Conservation (phyloP, 148 eudicot genomes). For the Pharnaceum exiguum region DNA sequence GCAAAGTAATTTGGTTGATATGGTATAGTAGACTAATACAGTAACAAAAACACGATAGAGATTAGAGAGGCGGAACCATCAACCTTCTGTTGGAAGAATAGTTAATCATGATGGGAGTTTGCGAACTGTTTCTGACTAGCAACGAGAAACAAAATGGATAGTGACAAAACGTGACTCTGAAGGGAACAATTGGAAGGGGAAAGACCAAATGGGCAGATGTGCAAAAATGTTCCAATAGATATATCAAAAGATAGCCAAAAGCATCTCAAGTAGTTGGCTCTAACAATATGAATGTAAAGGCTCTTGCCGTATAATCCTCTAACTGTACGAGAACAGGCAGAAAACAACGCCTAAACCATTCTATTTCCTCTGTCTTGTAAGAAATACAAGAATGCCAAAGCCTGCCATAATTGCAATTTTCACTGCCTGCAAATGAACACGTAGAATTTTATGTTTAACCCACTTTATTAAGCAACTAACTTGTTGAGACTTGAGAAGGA, state of each 20-base stretch:
- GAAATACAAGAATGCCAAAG: slow-evolving; percentile 70
- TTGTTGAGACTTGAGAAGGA: background rate
- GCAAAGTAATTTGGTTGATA: no score
- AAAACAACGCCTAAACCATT: slow-evolving; percentile 24
- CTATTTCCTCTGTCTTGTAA: slow-evolving; percentile 63
- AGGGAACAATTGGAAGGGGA: background rate
- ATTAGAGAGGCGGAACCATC: no score
- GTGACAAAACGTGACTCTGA: background rate
- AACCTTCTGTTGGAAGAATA: no score
- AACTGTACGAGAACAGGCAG: background rate
- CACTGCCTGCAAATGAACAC: slow-evolving; percentile 37
- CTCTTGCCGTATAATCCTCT: background rate
- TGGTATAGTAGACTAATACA: no score
- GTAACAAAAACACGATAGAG: no score
- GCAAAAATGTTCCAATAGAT: no score
- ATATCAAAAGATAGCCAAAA: no score
- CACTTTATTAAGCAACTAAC: background rate
- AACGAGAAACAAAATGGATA: background rate
- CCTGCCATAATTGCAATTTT: slow-evolving; percentile 68
- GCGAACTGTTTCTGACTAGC: no score
- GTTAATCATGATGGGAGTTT: no score
- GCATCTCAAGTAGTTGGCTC: no score
- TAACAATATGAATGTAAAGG: background rate
- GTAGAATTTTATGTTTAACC: background rate
- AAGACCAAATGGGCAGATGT: background rate